Evolutionary conservation across 257 asterid species (phyloP).

Genomic region (Solanum rostratum): DNA sequence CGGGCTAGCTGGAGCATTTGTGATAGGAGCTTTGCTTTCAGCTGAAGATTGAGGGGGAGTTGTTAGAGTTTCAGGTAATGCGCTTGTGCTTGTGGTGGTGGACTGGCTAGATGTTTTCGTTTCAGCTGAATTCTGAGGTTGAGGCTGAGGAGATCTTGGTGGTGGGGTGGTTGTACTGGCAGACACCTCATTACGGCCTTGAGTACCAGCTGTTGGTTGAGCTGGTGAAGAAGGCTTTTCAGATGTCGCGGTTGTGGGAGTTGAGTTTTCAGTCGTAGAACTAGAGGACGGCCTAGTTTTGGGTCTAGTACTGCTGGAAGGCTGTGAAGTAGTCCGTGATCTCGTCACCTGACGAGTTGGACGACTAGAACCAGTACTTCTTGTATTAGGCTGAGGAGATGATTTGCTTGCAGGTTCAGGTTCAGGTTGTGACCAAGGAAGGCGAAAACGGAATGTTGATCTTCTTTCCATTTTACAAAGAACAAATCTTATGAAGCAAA

Average conservation of each 20-base stretch:
- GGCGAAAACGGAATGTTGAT: constrained; percentile 31
- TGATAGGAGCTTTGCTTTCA: constrained; percentile 2
- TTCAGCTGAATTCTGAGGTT: not conserved
- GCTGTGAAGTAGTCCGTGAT: not conserved
- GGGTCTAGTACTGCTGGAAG: not conserved
- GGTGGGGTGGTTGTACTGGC: not conserved
- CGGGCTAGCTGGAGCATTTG: not conserved
- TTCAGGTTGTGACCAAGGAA: constrained; percentile 24
- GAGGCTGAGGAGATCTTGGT: not conserved
- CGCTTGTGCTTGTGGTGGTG: not conserved
- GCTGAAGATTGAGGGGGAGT: not conserved
- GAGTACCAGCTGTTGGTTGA: not conserved
- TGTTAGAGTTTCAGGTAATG: not conserved
- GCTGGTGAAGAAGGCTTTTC: not conserved
- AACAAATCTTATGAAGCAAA: not conserved
- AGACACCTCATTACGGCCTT: not conserved
- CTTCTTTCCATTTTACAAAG: constrained; percentile 35
- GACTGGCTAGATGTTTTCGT: not conserved
- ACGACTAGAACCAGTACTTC: not conserved
- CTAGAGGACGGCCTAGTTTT: not conserved
- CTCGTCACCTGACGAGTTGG: not conserved
- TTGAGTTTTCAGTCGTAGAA: not conserved
- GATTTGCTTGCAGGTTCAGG: constrained; percentile 16
- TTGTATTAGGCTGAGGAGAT: constrained; percentile 1
- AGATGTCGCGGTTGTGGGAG: not conserved